Evolutionary conservation across 129 eudicot species (phyloP).

Genomic region (Kitagawia praeruptora): DNA sequence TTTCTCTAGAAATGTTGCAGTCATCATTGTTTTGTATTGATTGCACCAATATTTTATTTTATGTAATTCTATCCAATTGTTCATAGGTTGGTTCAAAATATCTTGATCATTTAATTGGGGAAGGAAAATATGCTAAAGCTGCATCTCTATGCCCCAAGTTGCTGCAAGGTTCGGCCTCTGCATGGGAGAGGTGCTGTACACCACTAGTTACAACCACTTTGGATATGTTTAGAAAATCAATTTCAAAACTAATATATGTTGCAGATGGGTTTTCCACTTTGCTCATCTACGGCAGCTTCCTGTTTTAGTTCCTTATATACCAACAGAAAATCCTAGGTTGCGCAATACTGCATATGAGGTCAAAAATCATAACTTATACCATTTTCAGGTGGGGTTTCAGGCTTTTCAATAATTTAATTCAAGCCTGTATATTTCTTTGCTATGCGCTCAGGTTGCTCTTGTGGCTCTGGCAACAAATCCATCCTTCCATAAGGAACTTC

Average conservation of each 20-base stretch:
- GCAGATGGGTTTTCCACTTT: slow-evolving; percentile 97
- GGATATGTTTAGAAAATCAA: slow-evolving; percentile 6
- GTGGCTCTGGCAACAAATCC: slow-evolving; percentile 87
- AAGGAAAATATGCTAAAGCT: slow-evolving; percentile 91
- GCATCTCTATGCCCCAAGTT: slow-evolving; percentile 95
- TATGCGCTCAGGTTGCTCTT: slow-evolving; percentile 66
- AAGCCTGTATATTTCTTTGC: slow-evolving; percentile 9
- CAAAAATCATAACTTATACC: slow-evolving; percentile 14
- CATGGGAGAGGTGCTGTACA: slow-evolving; percentile 84
- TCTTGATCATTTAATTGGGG: slow-evolving; percentile 89
- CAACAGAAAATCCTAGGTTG: slow-evolving; percentile 86
- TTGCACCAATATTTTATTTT: not conserved
- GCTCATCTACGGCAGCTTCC: slow-evolving; percentile 99
- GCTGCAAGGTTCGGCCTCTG: slow-evolving; percentile 85
- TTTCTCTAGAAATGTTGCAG: not conserved
- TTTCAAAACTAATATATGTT: slow-evolving; percentile 11
- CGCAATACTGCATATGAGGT: slow-evolving; percentile 99
- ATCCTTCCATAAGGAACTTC: slow-evolving; percentile 78
- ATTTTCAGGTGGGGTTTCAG: not conserved
- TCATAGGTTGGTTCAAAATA: slow-evolving; percentile 81
- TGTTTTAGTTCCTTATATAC: slow-evolving; percentile 81
- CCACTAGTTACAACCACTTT: not conserved
- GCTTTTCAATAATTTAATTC: not conserved
- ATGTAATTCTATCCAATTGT: not conserved
- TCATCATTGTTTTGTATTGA: not conserved